Evolutionary conservation across 2,329 filamentous ascomycete species (phyloP).

Genomic region (Talaromyces sp.): DNA sequence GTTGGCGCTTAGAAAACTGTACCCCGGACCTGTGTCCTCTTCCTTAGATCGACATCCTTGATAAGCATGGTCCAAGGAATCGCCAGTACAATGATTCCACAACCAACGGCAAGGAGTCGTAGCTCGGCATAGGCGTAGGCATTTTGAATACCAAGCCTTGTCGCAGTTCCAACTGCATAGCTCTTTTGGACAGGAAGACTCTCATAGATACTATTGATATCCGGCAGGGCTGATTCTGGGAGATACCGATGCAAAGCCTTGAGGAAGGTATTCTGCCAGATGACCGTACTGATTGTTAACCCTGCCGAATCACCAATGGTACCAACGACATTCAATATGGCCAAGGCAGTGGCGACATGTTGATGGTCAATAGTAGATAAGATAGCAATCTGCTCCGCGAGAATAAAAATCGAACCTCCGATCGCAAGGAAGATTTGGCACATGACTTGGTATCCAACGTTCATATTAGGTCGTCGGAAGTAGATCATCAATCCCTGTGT

Average conservation of each 20-base stretch:
- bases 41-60: slow-evolving; percentile 54
- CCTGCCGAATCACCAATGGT: slow-evolving; percentile 60
- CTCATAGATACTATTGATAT: slow-evolving; percentile 50
- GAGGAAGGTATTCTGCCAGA: slow-evolving; percentile 63
- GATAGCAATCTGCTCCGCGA: slow-evolving; percentile 58
- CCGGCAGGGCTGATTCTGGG: slow-evolving; percentile 35
- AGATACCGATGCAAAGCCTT: slow-evolving; percentile 49
- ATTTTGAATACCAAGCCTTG: slow-evolving; percentile 60
- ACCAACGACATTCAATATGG: slow-evolving; percentile 59
- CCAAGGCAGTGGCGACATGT: slow-evolving; percentile 58
- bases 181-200: slow-evolving; percentile 48
- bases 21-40: slow-evolving; percentile 56
- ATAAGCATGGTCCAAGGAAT: slow-evolving; percentile 53
- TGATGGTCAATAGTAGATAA: slow-evolving; percentile 59
- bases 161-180: slow-evolving; percentile 48
- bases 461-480: slow-evolving; percentile 53
- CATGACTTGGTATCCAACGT: slow-evolving; percentile 60
- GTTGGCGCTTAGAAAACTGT: slow-evolving; percentile 49
- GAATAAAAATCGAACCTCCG: slow-evolving; percentile 56
- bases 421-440: slow-evolving; percentile 63
- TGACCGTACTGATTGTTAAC: slow-evolving; percentile 58
- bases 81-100: slow-evolving; percentile 46
- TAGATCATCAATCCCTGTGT: slow-evolving; percentile 60
- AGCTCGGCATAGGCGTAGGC: slow-evolving; percentile 62
- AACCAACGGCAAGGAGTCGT: slow-evolving; percentile 56